phyloP scores from a whole-genome alignment of 208 protist genomes.

The Leishmania lainsoni region DNA sequence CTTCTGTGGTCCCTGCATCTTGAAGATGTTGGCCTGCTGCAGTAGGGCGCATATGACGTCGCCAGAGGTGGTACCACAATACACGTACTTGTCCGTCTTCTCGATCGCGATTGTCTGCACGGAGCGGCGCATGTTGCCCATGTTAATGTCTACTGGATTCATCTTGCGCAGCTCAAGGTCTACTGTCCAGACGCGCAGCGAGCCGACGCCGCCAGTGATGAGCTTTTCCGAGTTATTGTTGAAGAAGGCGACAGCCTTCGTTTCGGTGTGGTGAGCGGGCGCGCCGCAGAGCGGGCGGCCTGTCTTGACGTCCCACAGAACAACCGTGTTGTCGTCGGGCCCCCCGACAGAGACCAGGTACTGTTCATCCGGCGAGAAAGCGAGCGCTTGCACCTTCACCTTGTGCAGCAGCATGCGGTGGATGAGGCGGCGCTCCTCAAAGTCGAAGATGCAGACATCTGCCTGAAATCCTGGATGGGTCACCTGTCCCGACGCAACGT shows the following conservation, averaged over 20 bases:
- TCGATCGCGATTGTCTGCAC: slow-evolving; percentile 84
- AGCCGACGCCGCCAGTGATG: slow-evolving; percentile 88
- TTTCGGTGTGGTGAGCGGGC: slow-evolving; percentile 78
- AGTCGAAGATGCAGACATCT: slow-evolving; percentile 94
- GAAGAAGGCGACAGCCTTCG: slow-evolving; percentile 85
- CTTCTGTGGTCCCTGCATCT: slow-evolving; percentile 91
- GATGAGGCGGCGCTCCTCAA: slow-evolving; percentile 79
- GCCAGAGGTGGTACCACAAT: slow-evolving; percentile 92
- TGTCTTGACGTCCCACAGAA: slow-evolving; percentile 94
- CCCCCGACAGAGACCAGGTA: slow-evolving; percentile 95
- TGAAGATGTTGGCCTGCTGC: slow-evolving; percentile 83
- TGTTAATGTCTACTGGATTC: slow-evolving; percentile 85
- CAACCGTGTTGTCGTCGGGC: slow-evolving; percentile 95
- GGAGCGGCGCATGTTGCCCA: slow-evolving; percentile 87
- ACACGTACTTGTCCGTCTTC: slow-evolving; percentile 87
- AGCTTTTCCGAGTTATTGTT: slow-evolving; percentile 85
- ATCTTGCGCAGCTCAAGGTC: slow-evolving; percentile 91
- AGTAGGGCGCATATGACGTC: slow-evolving; percentile 93
- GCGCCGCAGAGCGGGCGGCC: slow-evolving; percentile 91
- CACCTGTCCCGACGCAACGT: slow-evolving; percentile 94
- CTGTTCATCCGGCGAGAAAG: slow-evolving; percentile 93
- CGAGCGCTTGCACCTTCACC: slow-evolving; percentile 92
- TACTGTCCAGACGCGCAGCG: slow-evolving; percentile 93
- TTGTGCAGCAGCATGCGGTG: slow-evolving; percentile 95
- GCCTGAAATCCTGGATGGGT: slow-evolving; percentile 96